Evolutionary conservation across 1,284 basidiomycete genomes (phyloP), one percentile per base, ranked within the genome.

Genomic region (Xerocomus minutiporus): DNA sequence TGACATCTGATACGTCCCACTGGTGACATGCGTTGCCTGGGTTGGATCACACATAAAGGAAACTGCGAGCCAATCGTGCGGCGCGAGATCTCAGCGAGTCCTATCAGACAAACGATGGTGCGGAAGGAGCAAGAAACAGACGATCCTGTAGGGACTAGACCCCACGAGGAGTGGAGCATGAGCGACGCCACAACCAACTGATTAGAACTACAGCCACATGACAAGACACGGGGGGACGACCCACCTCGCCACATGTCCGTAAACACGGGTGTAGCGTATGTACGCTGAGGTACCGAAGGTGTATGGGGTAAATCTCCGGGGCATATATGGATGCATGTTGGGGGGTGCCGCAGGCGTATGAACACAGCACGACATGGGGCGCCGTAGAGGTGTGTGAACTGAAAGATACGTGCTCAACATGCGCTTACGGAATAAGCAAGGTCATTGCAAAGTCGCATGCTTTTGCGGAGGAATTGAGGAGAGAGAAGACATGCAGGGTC

Each of bases 81-180:
- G 32, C 53, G 55, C 62, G 40, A 57, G 53, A 67, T 63, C 65
- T 64, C 65, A 63, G 65, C 65, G 65, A 64, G 34, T 39, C 34
- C 42, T 44, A 17, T 49, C 54, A 52, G 61, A 54, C 26, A 35
- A 41, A 41, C 23, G 29, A 46, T 48, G 23, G 46, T 47, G 42
- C 39, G 50, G 54, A 52, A 41, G 40, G 40, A n/a, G 25, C 26
- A 28, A 28, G 13, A 42, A 28, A 63, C 8, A 13, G 53, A 52
- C 29, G 23, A 60, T 52, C 51, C 34, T 34, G 41, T 46, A 9
- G 38, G 39, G 46, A 48, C 51, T 50, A 54, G 46, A 50, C 41
- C 28, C 25, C 62, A 61, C 50, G 61, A 41, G 53, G 57, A 34
- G 60, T 58, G 61, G 64, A 47, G 60, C 48, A 7, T 2, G n/a